Evolutionary conservation across 2,329 filamentous ascomycete genomes (phyloP).

Genomic region (Hymenoscyphus occultus): DNA sequence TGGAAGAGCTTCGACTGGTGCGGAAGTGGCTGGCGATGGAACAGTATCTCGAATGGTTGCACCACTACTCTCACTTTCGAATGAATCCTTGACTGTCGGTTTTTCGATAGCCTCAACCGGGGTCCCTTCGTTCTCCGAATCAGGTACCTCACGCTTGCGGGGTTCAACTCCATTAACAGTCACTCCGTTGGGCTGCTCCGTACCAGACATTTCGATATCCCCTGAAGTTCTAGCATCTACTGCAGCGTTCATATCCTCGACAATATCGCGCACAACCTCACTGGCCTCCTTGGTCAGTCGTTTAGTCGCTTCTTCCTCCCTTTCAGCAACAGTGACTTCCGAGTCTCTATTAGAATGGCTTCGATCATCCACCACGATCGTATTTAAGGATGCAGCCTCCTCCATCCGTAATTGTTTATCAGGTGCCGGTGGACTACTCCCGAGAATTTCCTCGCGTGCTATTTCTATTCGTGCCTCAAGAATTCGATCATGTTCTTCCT

Average conservation of each 20-base stretch:
- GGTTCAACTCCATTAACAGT: slow-evolving; percentile 12
- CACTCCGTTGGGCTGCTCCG: slow-evolving; percentile 14
- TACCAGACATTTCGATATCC: slow-evolving; percentile 20
- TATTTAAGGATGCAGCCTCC: slow-evolving; percentile 35
- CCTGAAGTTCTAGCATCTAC: slow-evolving; percentile 26
- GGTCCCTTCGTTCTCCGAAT: slow-evolving; percentile 31
- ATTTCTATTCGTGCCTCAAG: slow-evolving; percentile 29
- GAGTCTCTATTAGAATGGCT: neutral
- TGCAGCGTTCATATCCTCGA: slow-evolving; percentile 32
- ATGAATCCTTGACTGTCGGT: slow-evolving; percentile 30
- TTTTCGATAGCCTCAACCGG: slow-evolving; percentile 32
- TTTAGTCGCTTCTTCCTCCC: neutral
- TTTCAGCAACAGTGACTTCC: slow-evolving; percentile 1
- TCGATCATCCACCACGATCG: neutral
- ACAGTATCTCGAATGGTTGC: slow-evolving; percentile 11
- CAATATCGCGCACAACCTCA: slow-evolving; percentile 28
- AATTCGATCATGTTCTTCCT: slow-evolving; percentile 35
- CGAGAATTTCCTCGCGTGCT: slow-evolving; percentile 40
- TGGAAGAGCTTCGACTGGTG: slow-evolving; percentile 12
- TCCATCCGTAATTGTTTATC: slow-evolving; percentile 58
- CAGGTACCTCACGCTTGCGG: slow-evolving; percentile 25
- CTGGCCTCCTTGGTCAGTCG: slow-evolving; percentile 25
- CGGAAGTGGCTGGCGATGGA: slow-evolving; percentile 10
- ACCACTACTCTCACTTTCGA: slow-evolving; percentile 23
- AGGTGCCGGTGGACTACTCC: slow-evolving; percentile 47